phyloP scores from a whole-genome alignment of 768 basidiomycete genomes.

The Mycena galericulata region DNA sequence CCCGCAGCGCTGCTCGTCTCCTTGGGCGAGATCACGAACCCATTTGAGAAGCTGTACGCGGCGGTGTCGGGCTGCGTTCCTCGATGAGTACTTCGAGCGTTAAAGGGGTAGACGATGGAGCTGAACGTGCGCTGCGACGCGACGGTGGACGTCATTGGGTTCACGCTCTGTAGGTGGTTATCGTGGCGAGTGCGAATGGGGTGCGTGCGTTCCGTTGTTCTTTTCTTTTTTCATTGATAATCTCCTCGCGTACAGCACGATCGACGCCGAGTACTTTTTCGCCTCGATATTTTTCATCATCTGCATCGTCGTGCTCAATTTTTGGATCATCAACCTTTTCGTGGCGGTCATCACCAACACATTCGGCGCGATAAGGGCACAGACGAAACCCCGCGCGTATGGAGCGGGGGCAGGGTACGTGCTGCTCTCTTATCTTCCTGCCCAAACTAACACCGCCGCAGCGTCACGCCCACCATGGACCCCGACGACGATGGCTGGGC shows the following conservation, averaged over 20 bases:
- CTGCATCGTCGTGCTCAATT: conserved; percentile 88
- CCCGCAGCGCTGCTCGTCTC: conserved; percentile 72
- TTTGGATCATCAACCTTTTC: conserved; percentile 93
- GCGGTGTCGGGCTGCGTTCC: conserved; percentile 82
- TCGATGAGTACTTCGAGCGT: conserved; percentile 78
- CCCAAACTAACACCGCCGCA: background rate
- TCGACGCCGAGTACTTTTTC: conserved; percentile 91
- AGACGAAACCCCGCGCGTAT: conserved; percentile 93
- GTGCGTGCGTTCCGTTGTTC: conserved; percentile 65
- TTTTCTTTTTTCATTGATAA: conserved; percentile 9
- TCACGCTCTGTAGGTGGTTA: conserved; percentile 90
- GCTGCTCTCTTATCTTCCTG: background rate
- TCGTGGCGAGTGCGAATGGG: conserved; percentile 84
- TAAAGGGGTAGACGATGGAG: conserved; percentile 70
- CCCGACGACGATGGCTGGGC: conserved; percentile 71
- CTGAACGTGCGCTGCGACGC: conserved; percentile 88
- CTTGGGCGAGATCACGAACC: conserved; percentile 77
- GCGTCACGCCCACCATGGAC: conserved; percentile 15
- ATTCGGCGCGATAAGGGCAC: conserved; percentile 87
- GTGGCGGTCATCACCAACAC: conserved; percentile 97
- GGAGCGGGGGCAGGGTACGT: conserved; percentile 77
- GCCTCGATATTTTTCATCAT: conserved; percentile 90
- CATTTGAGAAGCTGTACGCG: conserved; percentile 89
- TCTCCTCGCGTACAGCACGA: conserved; percentile 84
- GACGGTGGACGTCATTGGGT: conserved; percentile 94